Percentiles rank a stretch among this genome's conserved stretches.
phyloP scores from a whole-genome alignment of 192 early-diverging fungal species.

The Coemansia sp. region DNA sequence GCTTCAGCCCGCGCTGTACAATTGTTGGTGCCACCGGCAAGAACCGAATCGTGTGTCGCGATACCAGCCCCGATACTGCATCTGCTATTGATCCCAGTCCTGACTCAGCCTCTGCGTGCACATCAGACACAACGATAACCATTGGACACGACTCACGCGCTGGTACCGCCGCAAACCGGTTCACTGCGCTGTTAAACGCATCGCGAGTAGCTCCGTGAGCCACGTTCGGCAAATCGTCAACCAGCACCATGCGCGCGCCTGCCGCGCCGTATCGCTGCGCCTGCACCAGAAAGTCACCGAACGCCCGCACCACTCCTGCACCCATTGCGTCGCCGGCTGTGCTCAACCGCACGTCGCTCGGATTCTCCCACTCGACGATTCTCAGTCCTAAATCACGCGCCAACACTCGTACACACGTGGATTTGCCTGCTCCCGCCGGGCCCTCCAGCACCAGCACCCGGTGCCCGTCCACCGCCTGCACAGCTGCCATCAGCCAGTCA shows the following conservation, averaged over 20 bases:
- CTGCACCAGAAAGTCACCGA: conserved; percentile 57
- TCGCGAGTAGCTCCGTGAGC: conserved; percentile 49
- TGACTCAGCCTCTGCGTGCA: conserved; percentile 38
- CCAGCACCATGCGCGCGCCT: conserved; percentile 41
- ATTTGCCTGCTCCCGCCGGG: conserved; percentile 67
- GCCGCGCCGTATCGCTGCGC: conserved; percentile 51
- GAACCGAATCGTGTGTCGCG: conserved; percentile 52
- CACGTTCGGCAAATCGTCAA: conserved; percentile 64
- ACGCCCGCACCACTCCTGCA: conserved; percentile 50
- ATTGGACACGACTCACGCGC: conserved; percentile 38
- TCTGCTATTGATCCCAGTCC: conserved; percentile 27
- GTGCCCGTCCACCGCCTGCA: not conserved
- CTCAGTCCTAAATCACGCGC: conserved; percentile 56
- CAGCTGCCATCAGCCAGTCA: conserved; percentile 50
- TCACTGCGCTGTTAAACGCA: conserved; percentile 55
- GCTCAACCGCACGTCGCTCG: conserved; percentile 15
- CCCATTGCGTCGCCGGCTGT: conserved; percentile 17
- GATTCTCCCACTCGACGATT: conserved; percentile 66
- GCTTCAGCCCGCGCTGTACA: conserved; percentile 59
- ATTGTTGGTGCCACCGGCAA: conserved; percentile 66
- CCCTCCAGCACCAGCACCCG: conserved; percentile 62
- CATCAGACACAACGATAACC: conserved; percentile 47
- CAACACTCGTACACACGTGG: conserved; percentile 59
- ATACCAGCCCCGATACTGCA: conserved; percentile 11
- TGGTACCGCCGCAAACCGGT: conserved; percentile 37